Percentiles rank a stretch among this genome's conserved stretches.
These are phyloP conservation scores for Fusarium gaditjirri DNA, from an alignment of 2,329 filamentous ascomycete species.

Conservation along the genomic window DNA sequence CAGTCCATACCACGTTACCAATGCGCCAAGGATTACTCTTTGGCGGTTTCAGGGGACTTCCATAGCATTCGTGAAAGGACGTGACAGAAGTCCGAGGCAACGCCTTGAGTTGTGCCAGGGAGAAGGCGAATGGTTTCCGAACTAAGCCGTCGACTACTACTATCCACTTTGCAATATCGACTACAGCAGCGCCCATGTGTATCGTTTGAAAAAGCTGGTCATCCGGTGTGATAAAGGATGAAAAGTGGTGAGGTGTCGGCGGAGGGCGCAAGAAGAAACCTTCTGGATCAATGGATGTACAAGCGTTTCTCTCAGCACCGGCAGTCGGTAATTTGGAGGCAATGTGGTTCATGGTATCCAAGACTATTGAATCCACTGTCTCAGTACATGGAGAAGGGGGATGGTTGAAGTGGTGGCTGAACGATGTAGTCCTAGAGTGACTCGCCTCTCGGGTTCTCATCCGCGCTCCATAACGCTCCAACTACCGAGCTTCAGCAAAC, in stretches of 20 bases:
- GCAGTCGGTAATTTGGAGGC: accelerated
- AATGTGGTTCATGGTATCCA: accelerated
- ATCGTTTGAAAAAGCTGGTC: conserved; percentile 11
- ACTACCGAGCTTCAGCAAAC: not conserved
- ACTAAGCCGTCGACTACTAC: conserved; percentile 8
- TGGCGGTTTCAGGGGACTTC: conserved; percentile 6
- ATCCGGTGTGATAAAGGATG: not conserved
- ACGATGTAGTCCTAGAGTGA: not conserved
- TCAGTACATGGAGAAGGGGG: accelerated
- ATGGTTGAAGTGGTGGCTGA: accelerated
- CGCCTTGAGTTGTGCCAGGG: not conserved
- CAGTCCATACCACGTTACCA: conserved; percentile 12
- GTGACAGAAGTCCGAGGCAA: not conserved
- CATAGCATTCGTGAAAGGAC: conserved; percentile 22
- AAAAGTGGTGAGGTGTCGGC: not conserved
- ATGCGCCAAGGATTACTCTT: not conserved
- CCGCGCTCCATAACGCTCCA: not conserved
- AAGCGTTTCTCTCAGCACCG: not conserved
- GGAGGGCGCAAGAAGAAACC: conserved; percentile 10
- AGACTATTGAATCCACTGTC: not conserved
- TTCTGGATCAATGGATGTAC: not conserved
- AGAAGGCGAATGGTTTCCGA: not conserved
- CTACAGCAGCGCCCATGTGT: conserved; percentile 14
- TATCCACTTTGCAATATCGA: not conserved
- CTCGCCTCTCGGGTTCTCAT: not conserved